Base-by-base conservation (phyloP, 2,329 filamentous ascomycete genomes). In the Hypoxylon sp. region DNA sequence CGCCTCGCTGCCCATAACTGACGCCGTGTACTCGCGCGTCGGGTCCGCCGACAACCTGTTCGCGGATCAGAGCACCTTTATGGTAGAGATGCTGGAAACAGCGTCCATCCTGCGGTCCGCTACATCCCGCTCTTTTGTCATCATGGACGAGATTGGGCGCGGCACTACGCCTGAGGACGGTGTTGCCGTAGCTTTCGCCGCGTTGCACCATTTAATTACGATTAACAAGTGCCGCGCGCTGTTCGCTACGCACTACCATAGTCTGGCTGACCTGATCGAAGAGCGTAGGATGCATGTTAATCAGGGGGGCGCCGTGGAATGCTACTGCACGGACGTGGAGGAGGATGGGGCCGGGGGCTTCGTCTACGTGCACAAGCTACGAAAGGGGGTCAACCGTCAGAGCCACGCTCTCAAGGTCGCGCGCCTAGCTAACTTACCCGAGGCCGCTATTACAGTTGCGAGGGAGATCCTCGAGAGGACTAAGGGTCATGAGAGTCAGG, bases 61-160 rank as follows among this genome's bases (percentile, higher is more conserved):
- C 82, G 89, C 90, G 55, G 92, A 97, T 81, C 94, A 98, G 79
- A 97, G 93, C 58, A 99, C 97, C 0, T 99, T 99, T 80, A 98
- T 99, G 96, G 93, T 98, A 0, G 96, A 99, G 82, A 99, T 99
- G 96, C 86, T 98, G 1, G 96, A 99, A 81, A 97, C 96, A 19
- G 94, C 95, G 1, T 87, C 91, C 25, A 99, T 99, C 58, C 85
- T 99, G 57, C 92, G 91, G 67, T 86, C 92, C 72, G 95, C 96
- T 0, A 98, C 95, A 0, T 82, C 89, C 1, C 87, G 91, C 23
- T 96, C 92, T 0, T 97, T 99, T 74, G 95, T 96, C 67, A 95
- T 99, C 79, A 98, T 99, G 95, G 96, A 99, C 79, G 96, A 99
- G 82, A 93, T 99, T 38, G 96, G 96, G 0, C 87, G 96, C 51